These are phyloP conservation scores for Tetrahymena thermophila DNA, from an alignment of 73 alveolate species.

Conservation along the genomic window DNA sequence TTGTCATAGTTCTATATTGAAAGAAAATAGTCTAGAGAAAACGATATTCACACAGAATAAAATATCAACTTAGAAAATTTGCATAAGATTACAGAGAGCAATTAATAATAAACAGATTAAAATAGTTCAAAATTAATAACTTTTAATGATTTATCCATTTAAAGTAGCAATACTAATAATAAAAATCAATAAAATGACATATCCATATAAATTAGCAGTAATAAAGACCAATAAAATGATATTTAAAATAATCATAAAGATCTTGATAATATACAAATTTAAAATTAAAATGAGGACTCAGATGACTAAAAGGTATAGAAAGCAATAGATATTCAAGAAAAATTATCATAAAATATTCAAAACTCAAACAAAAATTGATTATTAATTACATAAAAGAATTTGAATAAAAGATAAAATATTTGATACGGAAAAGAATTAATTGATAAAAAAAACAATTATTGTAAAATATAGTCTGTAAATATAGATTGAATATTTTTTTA, in stretches of 20 bases:
- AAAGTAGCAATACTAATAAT: background rate
- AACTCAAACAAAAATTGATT: background rate
- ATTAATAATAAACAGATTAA: background rate
- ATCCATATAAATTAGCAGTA: background rate
- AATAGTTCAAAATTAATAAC: background rate
- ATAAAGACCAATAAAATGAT: no score
- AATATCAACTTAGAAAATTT: background rate
- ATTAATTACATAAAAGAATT: no score
- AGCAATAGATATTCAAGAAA: background rate
- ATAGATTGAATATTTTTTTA: no score
- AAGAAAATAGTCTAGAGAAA: background rate
- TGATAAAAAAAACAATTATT: no score
- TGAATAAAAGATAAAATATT: no score
- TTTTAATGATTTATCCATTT: background rate
- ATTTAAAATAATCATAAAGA: no score
- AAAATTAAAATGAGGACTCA: background rate
- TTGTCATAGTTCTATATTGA: background rate
- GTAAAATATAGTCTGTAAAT: no score
- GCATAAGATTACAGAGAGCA: background rate
- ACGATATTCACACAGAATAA: background rate
- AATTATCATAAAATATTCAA: no score
- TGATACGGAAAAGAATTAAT: no score
- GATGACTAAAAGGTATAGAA: no score
- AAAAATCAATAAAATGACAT: background rate
- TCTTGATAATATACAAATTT: background rate